Percentiles rank a stretch among this genome's conserved stretches.
Evolutionary conservation across 2,329 filamentous ascomycete species (phyloP).

Genomic region (Ceratocystis cubensis): DNA sequence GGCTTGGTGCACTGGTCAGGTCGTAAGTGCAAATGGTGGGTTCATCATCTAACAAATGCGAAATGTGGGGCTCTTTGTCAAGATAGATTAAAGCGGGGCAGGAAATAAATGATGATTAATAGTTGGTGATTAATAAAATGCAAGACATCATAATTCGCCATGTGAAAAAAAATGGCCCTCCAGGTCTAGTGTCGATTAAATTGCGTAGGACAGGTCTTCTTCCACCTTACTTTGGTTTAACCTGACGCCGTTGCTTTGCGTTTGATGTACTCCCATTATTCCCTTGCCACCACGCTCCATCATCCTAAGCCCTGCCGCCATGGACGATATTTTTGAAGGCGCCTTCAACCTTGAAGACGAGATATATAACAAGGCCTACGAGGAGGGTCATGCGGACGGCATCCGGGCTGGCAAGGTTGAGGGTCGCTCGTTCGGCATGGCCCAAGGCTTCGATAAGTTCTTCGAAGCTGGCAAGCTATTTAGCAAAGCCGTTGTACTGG

Average conservation of each 20-base stretch:
- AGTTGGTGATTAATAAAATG: background rate
- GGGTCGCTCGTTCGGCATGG: conserved; percentile 78
- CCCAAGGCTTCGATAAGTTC: conserved; percentile 91
- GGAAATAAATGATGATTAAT: too few relatives aligned
- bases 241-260: background rate
- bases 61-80: conserved; percentile 21
- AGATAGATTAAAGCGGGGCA: conserved; percentile 19
- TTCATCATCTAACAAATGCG: conserved; percentile 34
- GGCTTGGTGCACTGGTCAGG: conserved; percentile 67
- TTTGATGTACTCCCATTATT: background rate
- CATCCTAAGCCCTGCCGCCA: conserved; percentile 1
- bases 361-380: conserved; percentile 76
- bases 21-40: conserved; percentile 70
- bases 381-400: conserved; percentile 63
- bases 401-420: conserved; percentile 67
- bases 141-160: background rate
- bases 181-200: background rate
- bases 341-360: conserved; percentile 49
- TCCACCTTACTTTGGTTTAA: too few relatives aligned
- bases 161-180: background rate
- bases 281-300: background rate
- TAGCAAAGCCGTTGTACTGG: conserved; percentile 73
- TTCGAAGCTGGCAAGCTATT: conserved; percentile 65
- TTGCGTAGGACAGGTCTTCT: too few relatives aligned
- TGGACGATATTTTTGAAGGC: conserved; percentile 42